Evolutionary conservation across 306 rosid species (phyloP).

Genomic region (Medicago ruthenica): DNA sequence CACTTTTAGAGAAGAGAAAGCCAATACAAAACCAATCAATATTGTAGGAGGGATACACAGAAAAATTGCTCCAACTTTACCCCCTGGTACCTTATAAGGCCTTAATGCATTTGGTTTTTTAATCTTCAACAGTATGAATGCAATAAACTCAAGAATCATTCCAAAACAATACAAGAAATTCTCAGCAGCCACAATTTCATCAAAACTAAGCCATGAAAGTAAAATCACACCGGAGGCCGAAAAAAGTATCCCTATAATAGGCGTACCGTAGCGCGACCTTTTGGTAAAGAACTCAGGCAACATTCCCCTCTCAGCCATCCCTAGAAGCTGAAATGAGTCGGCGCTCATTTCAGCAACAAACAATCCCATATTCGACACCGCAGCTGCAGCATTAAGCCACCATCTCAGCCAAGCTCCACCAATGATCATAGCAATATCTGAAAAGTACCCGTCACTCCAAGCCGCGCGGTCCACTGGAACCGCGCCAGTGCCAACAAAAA

Average conservation of each 20-base stretch:
- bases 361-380: background rate
- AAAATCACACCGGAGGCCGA: constrained; percentile 3
- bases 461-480: background rate
- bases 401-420: constrained; percentile 21
- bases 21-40: constrained; percentile 69
- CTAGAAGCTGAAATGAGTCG: background rate
- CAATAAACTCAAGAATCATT: constrained; percentile 29
- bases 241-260: constrained; percentile 2
- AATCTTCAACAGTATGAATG: constrained; percentile 15
- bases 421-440: background rate
- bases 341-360: constrained; percentile 19
- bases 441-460: constrained; percentile 5
- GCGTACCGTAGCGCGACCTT: constrained; percentile 8
- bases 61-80: constrained; percentile 68
- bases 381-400: background rate
- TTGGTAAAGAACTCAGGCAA: background rate
- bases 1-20: constrained; percentile 65
- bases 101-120: constrained; percentile 37
- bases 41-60: constrained; percentile 80
- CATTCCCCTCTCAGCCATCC: constrained; percentile 4
- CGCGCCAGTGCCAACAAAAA: constrained; percentile 2
- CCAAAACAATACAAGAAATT: constrained; percentile 18
- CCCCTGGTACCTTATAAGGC: constrained; percentile 79
- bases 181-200: constrained; percentile 15
- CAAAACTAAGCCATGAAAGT: constrained; percentile 9